These are phyloP conservation scores for Sclerotinia minor DNA, from an alignment of 2,329 filamentous ascomycete species.

Conservation along the genomic window DNA sequence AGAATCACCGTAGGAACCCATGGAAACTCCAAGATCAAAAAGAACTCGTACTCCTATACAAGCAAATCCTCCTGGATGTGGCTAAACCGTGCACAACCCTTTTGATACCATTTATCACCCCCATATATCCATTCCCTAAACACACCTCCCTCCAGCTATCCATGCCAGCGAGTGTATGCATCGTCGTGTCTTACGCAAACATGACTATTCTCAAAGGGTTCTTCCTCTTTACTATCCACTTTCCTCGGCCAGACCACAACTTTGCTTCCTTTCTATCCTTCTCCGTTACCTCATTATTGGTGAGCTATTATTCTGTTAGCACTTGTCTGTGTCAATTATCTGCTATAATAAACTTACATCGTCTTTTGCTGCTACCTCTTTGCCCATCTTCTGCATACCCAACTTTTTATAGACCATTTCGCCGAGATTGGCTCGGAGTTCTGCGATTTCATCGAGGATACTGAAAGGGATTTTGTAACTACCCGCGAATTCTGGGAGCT, in stretches of 20 bases:
- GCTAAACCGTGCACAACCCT: not conserved
- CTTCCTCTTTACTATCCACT: not conserved
- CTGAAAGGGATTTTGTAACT: too few relatives aligned
- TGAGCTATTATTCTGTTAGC: not conserved
- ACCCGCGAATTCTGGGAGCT: not conserved
- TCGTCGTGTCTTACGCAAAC: not conserved
- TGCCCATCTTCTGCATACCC: not conserved
- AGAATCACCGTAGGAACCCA: not conserved
- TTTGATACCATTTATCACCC: too few relatives aligned
- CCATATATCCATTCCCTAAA: too few relatives aligned
- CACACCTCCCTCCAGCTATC: not conserved
- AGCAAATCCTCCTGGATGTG: not conserved
- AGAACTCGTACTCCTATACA: not conserved
- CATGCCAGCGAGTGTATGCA: too few relatives aligned
- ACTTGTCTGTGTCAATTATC: not conserved
- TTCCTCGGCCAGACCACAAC: not conserved
- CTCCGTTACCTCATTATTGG: not conserved
- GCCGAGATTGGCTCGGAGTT: not conserved
- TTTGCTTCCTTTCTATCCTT: too few relatives aligned
- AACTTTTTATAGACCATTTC: not conserved
- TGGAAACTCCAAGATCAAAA: not conserved
- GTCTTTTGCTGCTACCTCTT: too few relatives aligned
- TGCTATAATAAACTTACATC: not conserved
- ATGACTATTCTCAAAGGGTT: not conserved
- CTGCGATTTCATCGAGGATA: not conserved